phyloP scores from a whole-genome alignment of 306 rosid genomes.

The Quercus gilva region DNA sequence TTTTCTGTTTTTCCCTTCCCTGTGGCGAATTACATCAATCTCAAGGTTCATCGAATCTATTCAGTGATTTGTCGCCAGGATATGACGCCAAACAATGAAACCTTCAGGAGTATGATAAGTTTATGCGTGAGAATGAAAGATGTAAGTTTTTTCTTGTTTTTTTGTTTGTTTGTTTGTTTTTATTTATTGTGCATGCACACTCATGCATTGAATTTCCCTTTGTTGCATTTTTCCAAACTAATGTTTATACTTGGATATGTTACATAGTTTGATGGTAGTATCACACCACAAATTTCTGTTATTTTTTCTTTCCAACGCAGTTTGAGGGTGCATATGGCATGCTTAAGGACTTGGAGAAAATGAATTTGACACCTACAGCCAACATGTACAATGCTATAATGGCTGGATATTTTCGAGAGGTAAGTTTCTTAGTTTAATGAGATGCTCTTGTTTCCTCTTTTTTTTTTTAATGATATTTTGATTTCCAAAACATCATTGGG shows the following conservation, averaged over 20 bases:
- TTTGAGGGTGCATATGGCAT: conserved; percentile 60
- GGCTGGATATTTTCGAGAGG: conserved; percentile 93
- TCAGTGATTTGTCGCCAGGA: conserved; percentile 43
- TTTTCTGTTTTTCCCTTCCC: conserved; percentile 16
- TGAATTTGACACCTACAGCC: conserved; percentile 43
- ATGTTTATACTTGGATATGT: conserved; percentile 8
- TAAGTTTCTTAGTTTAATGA: conserved; percentile 32
- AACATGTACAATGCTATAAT: conserved; percentile 78
- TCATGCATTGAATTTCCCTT: conserved; percentile 19
- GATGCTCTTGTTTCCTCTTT: neutral
- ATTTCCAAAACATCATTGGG: conserved; percentile 8
- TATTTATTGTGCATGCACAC: neutral
- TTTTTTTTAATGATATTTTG: neutral
- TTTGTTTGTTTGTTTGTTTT: neutral
- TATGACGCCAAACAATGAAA: conserved; percentile 50
- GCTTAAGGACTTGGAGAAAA: conserved; percentile 49
- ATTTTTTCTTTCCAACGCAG: conserved; percentile 42
- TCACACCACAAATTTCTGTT: conserved; percentile 10
- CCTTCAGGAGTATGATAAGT: conserved; percentile 65
- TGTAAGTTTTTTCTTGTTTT: conserved; percentile 43
- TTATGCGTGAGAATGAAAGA: conserved; percentile 66
- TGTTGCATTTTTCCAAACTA: neutral
- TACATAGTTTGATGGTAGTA: conserved; percentile 8
- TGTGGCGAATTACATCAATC: neutral
- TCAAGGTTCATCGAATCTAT: conserved; percentile 65